A percentile compares a stretch with the other conserved stretches of the same genome.
These are phyloP conservation scores for Tuber borchii DNA, from an alignment of 495 filamentous ascomycete species.

Conservation along the genomic window DNA sequence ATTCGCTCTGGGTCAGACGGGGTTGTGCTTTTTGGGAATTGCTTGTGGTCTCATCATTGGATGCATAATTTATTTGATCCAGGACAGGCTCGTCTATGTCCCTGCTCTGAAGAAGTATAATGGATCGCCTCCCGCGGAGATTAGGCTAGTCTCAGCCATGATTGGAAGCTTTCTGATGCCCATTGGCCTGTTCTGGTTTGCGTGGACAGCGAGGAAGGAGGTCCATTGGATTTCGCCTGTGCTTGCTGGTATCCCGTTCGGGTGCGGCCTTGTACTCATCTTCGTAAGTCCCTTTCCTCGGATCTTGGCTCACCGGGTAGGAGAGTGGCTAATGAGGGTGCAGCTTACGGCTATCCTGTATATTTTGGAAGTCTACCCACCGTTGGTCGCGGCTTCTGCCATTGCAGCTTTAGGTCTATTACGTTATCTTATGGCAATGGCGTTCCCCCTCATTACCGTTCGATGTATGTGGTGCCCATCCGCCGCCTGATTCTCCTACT, in stretches of 20 bases:
- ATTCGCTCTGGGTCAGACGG: conserved; percentile 49
- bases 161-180: conserved; percentile 53
- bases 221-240: conserved; percentile 47
- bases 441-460: conserved; percentile 60
- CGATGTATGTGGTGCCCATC: conserved; percentile 46
- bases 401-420: conserved; percentile 59
- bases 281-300: conserved; percentile 26
- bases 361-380: conserved; percentile 40
- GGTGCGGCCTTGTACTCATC: conserved; percentile 42
- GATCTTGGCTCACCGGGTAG: neutral
- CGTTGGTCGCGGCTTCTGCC: conserved; percentile 50
- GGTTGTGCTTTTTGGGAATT: conserved; percentile 56
- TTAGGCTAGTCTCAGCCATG: conserved; percentile 56
- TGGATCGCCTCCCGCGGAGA: conserved; percentile 47
- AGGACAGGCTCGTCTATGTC: conserved; percentile 37
- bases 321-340: conserved; percentile 7
- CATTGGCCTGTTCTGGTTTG: conserved; percentile 50
- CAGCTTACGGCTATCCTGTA: conserved; percentile 42
- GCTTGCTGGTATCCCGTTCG: conserved; percentile 56
- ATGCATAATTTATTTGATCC: conserved; percentile 39
- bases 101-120: conserved; percentile 37
- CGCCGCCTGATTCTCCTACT: neutral
- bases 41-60: conserved; percentile 52
- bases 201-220: conserved; percentile 46
- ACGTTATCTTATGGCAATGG: conserved; percentile 56